Percentiles rank a stretch among this genome's conserved stretches.
These are phyloP conservation scores for Phytophthora europaea DNA, from an alignment of 352 stramenopile species.

Conservation along the genomic window DNA sequence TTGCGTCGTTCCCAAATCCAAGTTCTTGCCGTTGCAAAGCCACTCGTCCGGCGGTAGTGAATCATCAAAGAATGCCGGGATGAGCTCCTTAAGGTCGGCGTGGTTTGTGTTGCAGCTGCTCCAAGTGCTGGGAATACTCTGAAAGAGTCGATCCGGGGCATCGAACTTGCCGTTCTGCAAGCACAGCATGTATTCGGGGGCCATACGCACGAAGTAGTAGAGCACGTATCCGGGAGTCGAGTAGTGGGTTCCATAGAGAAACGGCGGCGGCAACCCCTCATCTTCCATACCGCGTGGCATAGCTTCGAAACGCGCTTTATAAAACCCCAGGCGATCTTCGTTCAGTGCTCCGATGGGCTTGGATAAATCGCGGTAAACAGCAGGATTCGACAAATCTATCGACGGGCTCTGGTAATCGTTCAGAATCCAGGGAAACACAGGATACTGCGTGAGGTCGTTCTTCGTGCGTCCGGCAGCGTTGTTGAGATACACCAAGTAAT, in stretches of 20 bases:
- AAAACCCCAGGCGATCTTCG: conserved; percentile 88
- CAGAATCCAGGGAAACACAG: conserved; percentile 98
- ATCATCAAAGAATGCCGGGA: conserved; percentile 98
- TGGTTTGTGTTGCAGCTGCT: conserved; percentile 88
- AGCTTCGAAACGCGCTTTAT: conserved; percentile 89
- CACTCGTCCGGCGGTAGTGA: conserved; percentile 89
- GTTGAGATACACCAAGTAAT: conserved; percentile 93
- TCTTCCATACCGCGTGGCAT: conserved; percentile 92
- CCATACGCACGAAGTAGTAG: conserved; percentile 98
- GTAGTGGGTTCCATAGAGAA: conserved; percentile 97
- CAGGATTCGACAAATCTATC: conserved; percentile 87
- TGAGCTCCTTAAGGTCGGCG: conserved; percentile 99
- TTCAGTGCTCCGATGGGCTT: conserved; percentile 97
- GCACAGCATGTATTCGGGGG: conserved; percentile 97
- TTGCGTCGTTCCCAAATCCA: conserved; percentile 96
- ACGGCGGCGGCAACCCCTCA: conserved; percentile 90
- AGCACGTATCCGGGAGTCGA: conserved; percentile 96
- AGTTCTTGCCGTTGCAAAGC: conserved; percentile 96
- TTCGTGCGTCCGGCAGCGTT: conserved; percentile 85
- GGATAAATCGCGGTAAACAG: conserved; percentile 94
- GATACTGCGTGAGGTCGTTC: conserved; percentile 96
- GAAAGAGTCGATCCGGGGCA: conserved; percentile 98
- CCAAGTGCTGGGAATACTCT: conserved; percentile 95
- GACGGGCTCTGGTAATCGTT: conserved; percentile 86
- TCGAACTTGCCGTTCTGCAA: conserved; percentile 99